A percentile compares a stretch with the other conserved stretches of the same genome.
phyloP scores from a whole-genome alignment of 1,284 basidiomycete species.

The Pseudozyma hubeiensis region DNA sequence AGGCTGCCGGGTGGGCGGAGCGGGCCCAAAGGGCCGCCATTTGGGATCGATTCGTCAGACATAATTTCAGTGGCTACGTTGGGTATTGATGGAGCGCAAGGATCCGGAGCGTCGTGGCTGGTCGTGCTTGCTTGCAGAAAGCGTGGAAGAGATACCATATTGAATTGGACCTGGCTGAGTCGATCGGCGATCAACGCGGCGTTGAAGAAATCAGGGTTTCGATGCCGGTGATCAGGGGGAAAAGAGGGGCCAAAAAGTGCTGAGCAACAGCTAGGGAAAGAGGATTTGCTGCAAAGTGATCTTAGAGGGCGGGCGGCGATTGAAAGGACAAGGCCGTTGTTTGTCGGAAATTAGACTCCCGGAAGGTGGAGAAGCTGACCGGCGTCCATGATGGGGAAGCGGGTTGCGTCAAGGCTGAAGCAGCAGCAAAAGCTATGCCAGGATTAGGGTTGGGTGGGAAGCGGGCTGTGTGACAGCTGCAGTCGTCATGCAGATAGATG shows the following conservation, averaged over 20 bases:
- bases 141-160: slow-evolving; percentile 29
- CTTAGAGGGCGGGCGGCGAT: background rate
- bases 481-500: slow-evolving; percentile 10
- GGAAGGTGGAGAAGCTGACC: slow-evolving; percentile 25
- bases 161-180: slow-evolving; percentile 14
- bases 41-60: slow-evolving; percentile 10
- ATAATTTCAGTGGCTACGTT: background rate
- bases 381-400: slow-evolving; percentile 47
- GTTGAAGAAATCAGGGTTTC: background rate
- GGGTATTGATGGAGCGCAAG: slow-evolving; percentile 10
- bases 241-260: background rate
- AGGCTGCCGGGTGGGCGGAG: slow-evolving; percentile 34
- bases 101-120: background rate
- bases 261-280: slow-evolving; percentile 1
- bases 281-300: slow-evolving; percentile 1
- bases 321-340: slow-evolving; percentile 8
- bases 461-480: slow-evolving; percentile 16
- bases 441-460: slow-evolving; percentile 16
- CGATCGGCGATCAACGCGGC: slow-evolving; percentile 1
- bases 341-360: slow-evolving; percentile 31
- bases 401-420: slow-evolving; percentile 9
- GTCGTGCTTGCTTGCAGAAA: slow-evolving; percentile 9
- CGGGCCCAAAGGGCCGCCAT: background rate
- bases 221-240: slow-evolving; percentile 5
- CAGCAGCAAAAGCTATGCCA: slow-evolving; percentile 5